Evolutionary conservation across 2,329 filamentous ascomycete species (phyloP).

Genomic region (Sodiomyces alkalinus): DNA sequence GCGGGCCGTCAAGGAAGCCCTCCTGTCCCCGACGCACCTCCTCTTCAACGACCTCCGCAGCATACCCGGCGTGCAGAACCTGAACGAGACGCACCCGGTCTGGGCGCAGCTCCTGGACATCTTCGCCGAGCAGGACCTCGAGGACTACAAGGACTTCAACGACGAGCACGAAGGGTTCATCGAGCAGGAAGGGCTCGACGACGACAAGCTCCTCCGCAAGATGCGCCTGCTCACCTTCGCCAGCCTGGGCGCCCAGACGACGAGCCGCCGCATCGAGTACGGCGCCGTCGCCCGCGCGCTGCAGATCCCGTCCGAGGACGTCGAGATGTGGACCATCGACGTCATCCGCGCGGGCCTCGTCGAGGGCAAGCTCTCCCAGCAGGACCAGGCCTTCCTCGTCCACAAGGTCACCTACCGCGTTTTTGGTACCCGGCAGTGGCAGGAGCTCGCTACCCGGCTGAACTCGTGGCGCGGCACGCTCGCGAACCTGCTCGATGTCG

Average conservation of each 20-base stretch:
- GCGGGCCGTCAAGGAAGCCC: slow-evolving; percentile 37
- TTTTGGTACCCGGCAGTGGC: slow-evolving; percentile 97
- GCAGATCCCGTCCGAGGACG: slow-evolving; percentile 66
- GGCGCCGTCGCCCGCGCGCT: slow-evolving; percentile 69
- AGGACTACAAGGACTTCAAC: slow-evolving; percentile 92
- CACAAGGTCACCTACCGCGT: slow-evolving; percentile 94
- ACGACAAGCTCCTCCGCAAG: slow-evolving; percentile 71
- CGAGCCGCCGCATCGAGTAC: slow-evolving; percentile 81
- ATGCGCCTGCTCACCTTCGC: slow-evolving; percentile 92
- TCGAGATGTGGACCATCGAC: slow-evolving; percentile 98
- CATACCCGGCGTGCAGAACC: slow-evolving; percentile 70
- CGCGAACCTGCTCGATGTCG: slow-evolving; percentile 59
- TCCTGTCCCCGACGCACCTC: slow-evolving; percentile 41
- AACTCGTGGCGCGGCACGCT: slow-evolving; percentile 84
- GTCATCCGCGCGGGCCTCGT: slow-evolving; percentile 91
- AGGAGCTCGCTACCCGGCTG: slow-evolving; percentile 77
- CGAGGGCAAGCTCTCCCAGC: slow-evolving; percentile 90
- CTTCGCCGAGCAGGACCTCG: slow-evolving; percentile 84
- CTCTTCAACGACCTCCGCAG: slow-evolving; percentile 70
- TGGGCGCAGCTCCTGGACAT: slow-evolving; percentile 91
- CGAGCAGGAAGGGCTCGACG: slow-evolving; percentile 58
- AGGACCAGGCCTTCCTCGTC: slow-evolving; percentile 84
- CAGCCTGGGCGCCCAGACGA: slow-evolving; percentile 69
- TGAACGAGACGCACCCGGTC: slow-evolving; percentile 68
- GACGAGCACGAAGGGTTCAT: slow-evolving; percentile 81